Evolutionary conservation across 371 early-diverging fungal species (phyloP).

Genomic region (Phascolomyces articulosus): DNA sequence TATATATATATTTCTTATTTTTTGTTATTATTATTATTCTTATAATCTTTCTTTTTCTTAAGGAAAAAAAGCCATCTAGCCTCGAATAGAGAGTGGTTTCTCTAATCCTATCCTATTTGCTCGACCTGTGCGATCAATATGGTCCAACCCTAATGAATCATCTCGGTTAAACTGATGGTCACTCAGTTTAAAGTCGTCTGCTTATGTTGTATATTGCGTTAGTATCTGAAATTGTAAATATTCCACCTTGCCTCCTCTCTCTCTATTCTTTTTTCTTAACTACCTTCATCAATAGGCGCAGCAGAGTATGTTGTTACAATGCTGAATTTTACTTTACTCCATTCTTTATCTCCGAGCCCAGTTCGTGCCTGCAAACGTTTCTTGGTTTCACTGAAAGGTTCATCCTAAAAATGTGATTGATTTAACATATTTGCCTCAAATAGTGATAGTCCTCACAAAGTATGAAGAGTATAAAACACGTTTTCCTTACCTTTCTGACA

Average conservation of each 20-base stretch:
- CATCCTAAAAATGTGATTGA: constrained; percentile 55
- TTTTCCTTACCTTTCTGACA: constrained; percentile 56
- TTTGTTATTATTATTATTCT: not conserved
- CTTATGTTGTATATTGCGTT: not conserved
- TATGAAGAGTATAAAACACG: not conserved
- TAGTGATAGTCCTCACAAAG: too few species aligned
- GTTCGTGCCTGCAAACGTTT: constrained; percentile 71
- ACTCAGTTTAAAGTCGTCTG: constrained; percentile 58
- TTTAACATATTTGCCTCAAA: too few species aligned
- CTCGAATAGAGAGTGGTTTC: constrained; percentile 57
- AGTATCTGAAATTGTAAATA: constrained; percentile 9
- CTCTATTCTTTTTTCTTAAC: constrained; percentile 12
- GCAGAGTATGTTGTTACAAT: constrained; percentile 41
- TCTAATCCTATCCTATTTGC: constrained; percentile 46
- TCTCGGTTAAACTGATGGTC: constrained; percentile 50
- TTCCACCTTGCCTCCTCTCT: too few species aligned
- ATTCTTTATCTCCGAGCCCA: constrained; percentile 87
- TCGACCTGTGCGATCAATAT: constrained; percentile 62
- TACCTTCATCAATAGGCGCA: constrained; percentile 54
- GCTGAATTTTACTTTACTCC: constrained; percentile 74
- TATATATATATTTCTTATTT: not conserved
- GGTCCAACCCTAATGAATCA: constrained; percentile 69
- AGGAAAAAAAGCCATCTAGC: too few species aligned
- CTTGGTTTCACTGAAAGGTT: constrained; percentile 71
- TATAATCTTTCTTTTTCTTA: not conserved